Percentiles rank a stretch among this genome's conserved stretches.
These are phyloP conservation scores for Hsuehochloa calcarea DNA, from an alignment of 176 grass and related monocot genomes.

Conservation along the genomic window DNA sequence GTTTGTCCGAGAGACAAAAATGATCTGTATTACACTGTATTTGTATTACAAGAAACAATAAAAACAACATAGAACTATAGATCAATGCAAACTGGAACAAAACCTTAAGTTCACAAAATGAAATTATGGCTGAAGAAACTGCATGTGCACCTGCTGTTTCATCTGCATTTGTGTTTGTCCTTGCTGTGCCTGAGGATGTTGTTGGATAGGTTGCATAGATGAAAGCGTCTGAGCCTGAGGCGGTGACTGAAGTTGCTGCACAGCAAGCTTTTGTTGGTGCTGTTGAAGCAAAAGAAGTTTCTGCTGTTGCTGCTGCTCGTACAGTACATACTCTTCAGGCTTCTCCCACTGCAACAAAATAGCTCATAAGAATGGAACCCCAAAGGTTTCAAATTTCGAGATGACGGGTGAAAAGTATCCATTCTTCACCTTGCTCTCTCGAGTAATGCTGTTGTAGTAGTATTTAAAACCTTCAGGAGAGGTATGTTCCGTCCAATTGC, in stretches of 20 bases:
- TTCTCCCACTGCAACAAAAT: slow-evolving; percentile 78
- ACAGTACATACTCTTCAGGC: slow-evolving; percentile 85
- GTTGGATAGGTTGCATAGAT: slow-evolving; percentile 57
- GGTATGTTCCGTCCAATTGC: slow-evolving; percentile 95
- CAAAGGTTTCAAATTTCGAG: not conserved
- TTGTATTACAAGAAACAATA: not conserved
- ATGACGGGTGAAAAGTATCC: not conserved
- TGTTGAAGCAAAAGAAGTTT: slow-evolving; percentile 90
- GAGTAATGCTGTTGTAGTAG: slow-evolving; percentile 85
- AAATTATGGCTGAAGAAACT: slow-evolving; percentile 43
- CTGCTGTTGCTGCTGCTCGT: slow-evolving; percentile 84
- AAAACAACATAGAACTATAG: not conserved
- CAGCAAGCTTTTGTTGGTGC: slow-evolving; percentile 81
- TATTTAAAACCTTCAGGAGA: slow-evolving; percentile 98
- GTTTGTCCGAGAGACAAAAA: not conserved
- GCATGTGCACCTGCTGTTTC: slow-evolving; percentile 62
- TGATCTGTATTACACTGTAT: not conserved
- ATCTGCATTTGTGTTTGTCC: slow-evolving; percentile 71
- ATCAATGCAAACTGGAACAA: not conserved
- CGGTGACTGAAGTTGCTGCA: slow-evolving; percentile 81
- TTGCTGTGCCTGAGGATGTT: slow-evolving; percentile 66
- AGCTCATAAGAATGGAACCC: not conserved
- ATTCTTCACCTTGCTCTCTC: slow-evolving; percentile 84
- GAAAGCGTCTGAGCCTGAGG: slow-evolving; percentile 57
- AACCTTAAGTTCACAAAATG: slow-evolving; percentile 16